These are phyloP conservation scores for Venustampulla echinocandica DNA, from an alignment of 495 filamentous ascomycete species.

Conservation along the genomic window DNA sequence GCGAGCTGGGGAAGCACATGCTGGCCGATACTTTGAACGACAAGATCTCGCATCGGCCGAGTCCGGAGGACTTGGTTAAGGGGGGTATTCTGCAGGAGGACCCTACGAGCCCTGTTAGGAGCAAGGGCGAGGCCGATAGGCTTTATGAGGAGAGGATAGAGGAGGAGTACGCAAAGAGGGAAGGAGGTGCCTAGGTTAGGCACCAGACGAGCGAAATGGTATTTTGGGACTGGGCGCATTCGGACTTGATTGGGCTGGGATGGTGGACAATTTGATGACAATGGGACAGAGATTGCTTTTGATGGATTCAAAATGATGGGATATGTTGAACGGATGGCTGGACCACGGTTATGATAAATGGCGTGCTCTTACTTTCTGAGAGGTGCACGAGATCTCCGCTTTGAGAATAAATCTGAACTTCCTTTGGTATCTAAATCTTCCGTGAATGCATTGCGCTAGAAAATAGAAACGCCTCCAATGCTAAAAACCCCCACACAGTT, in stretches of 20 bases:
- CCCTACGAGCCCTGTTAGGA: conserved; percentile 33
- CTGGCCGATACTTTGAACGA: conserved; percentile 74
- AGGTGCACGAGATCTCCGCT: no score
- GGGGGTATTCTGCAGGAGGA: conserved; percentile 68
- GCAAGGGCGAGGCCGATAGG: conserved; percentile 1
- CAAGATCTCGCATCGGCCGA: conserved; percentile 65
- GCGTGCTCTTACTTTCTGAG: no score
- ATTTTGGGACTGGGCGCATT: background rate
- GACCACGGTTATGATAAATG: no score
- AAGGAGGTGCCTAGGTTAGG: conserved; percentile 26
- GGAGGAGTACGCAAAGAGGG: conserved; percentile 32
- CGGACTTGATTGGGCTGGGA: background rate
- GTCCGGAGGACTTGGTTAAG: conserved; percentile 64
- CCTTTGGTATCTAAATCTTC: no score
- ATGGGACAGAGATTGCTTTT: no score
- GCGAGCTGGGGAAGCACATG: conserved; percentile 78
- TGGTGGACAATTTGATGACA: background rate
- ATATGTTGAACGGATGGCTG: no score
- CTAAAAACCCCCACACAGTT: no score
- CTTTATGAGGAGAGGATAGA: conserved; percentile 24
- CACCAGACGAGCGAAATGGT: background rate
- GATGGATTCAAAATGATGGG: no score
- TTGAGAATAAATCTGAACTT: no score
- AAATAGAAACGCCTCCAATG: no score
- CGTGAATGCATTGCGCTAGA: no score